Base-by-base conservation (phyloP, 371 early-diverging fungal genomes). In the Apophysomyces trapeziformis region DNA sequence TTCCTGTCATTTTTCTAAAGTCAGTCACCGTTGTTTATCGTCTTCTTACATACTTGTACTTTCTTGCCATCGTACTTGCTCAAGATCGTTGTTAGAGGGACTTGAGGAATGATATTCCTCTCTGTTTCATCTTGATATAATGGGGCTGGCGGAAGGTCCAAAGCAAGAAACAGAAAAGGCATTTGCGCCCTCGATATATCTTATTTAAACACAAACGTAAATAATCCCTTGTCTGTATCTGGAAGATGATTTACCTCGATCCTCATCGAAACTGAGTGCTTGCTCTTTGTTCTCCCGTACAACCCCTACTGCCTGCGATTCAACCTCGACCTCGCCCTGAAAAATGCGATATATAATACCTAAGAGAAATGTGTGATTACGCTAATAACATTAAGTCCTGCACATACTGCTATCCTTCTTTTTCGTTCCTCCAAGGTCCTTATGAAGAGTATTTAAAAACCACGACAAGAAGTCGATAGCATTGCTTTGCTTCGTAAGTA, bases 121-220 rank as follows among this genome's bases (percentile, higher is more conserved):
- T 96, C 95, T 5, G 85, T 72, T 56, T 95, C 96, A 72, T 95
- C 96, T 46, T 91, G 89, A 74, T 96, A 98, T 39, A 99, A 78
- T 3, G 98, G 99, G 26, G 93, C 89, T 8, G 95, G 94, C 9
- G 98, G 99, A 35, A 98, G 77, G 66, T 99, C 98, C 63, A 99
- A 74, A 0, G 93, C 89, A 58, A 99, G 79, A 56, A 95, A 88
- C 60, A 97, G 69, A 73, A 98, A 98, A 1, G 97, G 95, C 2
- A 80, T 73, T 1, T 68, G 74, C 4, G 64, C 75, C 41, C 75
- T 77, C 5, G 72, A 76, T 47, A 88, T 82, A 57, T 84, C 91
- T 87, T 71, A 46, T 7, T 46, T 47, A 5, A 26, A 26, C n/a
- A 8, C 9, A 18, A 0, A 32, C 1, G 0, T 21, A 50, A 50